Conservation (phyloP, 305 asterid species). For the Solanum hybrid region DNA sequence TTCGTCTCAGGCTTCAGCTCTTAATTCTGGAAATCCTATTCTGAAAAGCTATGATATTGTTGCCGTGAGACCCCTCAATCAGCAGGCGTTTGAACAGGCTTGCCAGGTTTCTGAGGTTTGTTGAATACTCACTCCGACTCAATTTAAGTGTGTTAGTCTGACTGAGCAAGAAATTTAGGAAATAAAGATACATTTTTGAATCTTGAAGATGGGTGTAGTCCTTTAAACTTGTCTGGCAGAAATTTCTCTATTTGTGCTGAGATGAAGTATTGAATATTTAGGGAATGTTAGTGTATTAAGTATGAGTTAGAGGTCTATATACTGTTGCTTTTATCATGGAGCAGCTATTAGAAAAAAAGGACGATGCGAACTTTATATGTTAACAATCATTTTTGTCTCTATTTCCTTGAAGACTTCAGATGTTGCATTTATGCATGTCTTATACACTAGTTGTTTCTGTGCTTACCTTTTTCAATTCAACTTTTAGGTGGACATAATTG, state of each 20-base stretch:
- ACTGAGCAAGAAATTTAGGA: neutral
- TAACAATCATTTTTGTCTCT: neutral
- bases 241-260: neutral
- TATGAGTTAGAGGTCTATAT: neutral
- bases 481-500: constrained; percentile 61
- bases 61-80: constrained; percentile 59
- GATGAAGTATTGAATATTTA: neutral
- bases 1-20: constrained; percentile 47
- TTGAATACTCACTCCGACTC: neutral
- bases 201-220: neutral
- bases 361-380: neutral
- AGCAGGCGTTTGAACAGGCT: constrained; percentile 63
- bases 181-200: neutral
- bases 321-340: neutral
- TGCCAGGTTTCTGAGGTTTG: constrained; percentile 66
- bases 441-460: neutral
- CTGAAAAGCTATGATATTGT: constrained; percentile 63
- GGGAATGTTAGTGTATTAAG: neutral
- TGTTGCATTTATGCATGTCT: neutral
- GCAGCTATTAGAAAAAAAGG: neutral
- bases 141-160: neutral
- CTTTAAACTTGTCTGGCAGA: neutral
- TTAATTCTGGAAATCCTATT: constrained; percentile 63
- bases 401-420: neutral
- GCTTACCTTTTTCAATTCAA: constrained; percentile 5